A percentile compares a stretch with the other conserved stretches of the same genome.
These are phyloP conservation scores for Thermoascus crustaceus DNA, from an alignment of 2,329 filamentous ascomycete genomes.

Conservation along the genomic window DNA sequence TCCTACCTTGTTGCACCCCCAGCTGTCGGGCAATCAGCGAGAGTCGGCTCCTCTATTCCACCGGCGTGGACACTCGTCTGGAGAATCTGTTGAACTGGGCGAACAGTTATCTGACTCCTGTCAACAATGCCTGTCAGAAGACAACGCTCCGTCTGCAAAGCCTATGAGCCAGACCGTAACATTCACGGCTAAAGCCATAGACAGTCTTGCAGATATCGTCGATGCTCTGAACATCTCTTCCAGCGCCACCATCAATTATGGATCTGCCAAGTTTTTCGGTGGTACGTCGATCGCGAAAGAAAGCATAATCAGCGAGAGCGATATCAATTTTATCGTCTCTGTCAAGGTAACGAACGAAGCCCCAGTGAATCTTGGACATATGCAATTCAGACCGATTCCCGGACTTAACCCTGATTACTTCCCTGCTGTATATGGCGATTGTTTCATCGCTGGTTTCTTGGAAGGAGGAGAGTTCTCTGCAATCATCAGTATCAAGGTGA, in stretches of 20 bases:
- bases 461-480: slow-evolving; percentile 28
- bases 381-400: slow-evolving; percentile 10
- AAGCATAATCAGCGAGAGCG: slow-evolving; percentile 13
- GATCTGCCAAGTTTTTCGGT: slow-evolving; percentile 23
- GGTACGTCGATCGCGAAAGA: slow-evolving; percentile 13
- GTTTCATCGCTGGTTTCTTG: slow-evolving; percentile 25
- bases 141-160: not conserved
- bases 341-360: slow-evolving; percentile 16
- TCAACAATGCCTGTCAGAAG: slow-evolving; percentile 6
- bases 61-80: not conserved
- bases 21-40: not conserved
- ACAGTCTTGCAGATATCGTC: slow-evolving; percentile 31
- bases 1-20: not conserved
- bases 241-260: slow-evolving; percentile 31
- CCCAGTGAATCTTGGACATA: slow-evolving; percentile 3
- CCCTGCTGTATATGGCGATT: slow-evolving; percentile 26
- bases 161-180: slow-evolving; percentile 22
- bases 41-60: not conserved
- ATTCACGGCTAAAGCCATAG: slow-evolving; percentile 22
- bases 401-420: slow-evolving; percentile 17
- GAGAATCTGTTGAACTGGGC: not conserved
- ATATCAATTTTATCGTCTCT: slow-evolving; percentile 15
- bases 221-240: slow-evolving; percentile 33
- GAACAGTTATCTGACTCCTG: not conserved
- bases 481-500: slow-evolving; percentile 24